A percentile compares a stretch with the other conserved stretches of the same genome.
Conservation (phyloP, 345 rosid species). For the Lepidium didymum region DNA sequence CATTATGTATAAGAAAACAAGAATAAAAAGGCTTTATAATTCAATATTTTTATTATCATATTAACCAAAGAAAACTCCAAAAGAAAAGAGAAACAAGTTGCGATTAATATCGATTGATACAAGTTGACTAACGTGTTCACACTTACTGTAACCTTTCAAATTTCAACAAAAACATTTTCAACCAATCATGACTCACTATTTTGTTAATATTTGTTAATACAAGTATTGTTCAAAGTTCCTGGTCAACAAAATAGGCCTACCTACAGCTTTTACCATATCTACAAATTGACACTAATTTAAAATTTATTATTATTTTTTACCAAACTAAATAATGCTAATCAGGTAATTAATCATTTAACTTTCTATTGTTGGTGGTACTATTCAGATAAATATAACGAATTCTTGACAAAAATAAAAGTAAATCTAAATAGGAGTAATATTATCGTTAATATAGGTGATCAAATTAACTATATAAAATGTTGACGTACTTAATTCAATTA, state of each 20-base stretch:
- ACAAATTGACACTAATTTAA: background rate
- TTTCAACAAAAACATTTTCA: background rate
- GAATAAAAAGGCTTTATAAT: too few species aligned
- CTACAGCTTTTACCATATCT: background rate
- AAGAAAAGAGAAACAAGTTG: background rate
- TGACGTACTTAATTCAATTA: too few species aligned
- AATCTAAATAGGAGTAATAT: too few species aligned
- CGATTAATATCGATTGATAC: background rate
- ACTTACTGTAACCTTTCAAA: background rate
- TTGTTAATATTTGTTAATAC: background rate
- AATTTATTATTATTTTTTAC: background rate
- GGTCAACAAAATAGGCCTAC: conserved; percentile 17
- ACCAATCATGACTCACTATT: background rate
- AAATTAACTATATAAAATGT: too few species aligned
- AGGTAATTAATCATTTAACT: background rate
- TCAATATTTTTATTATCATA: too few species aligned
- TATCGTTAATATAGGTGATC: too few species aligned
- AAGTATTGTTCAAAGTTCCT: background rate
- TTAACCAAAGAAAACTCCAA: too few species aligned
- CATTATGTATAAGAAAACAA: too few species aligned
- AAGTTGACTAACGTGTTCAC: conserved; percentile 17
- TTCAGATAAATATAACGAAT: too few species aligned
- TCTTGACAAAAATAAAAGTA: too few species aligned
- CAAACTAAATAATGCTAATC: background rate
- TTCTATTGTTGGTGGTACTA: background rate